phyloP scores from a whole-genome alignment of 108 stramenopile species.

The Parmales sp. region DNA sequence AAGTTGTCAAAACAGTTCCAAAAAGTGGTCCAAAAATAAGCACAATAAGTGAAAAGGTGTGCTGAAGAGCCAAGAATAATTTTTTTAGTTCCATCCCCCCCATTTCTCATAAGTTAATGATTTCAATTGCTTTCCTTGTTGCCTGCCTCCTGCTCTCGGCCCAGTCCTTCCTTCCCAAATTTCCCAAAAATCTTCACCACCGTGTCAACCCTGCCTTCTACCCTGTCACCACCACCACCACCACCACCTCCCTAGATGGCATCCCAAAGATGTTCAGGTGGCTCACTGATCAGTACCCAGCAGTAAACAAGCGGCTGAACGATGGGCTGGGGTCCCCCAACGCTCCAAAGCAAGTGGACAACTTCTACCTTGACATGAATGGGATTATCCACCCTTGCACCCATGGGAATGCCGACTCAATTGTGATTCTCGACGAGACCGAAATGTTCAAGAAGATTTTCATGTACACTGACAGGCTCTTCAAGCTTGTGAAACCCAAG shows the following conservation, averaged over 20 bases:
- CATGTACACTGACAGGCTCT: conserved; percentile 83
- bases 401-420: conserved; percentile 65
- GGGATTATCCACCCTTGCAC: conserved; percentile 99
- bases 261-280: conserved; percentile 99
- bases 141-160: too few relatives aligned
- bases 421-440: conserved; percentile 72
- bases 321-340: conserved; percentile 37
- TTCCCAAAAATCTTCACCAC: too few relatives aligned
- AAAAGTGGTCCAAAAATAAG: too few relatives aligned
- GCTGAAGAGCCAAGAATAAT: too few relatives aligned
- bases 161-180: too few relatives aligned
- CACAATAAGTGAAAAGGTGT: too few relatives aligned
- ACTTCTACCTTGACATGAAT: conserved; percentile 99
- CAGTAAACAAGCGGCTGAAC: conserved; percentile 78
- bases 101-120: too few relatives aligned
- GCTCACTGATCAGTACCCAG: conserved; percentile 96
- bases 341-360: conserved; percentile 50
- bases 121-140: too few relatives aligned
- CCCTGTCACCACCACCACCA: neutral
- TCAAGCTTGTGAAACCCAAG: conserved; percentile 79
- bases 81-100: too few relatives aligned
- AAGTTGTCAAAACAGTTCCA: too few relatives aligned
- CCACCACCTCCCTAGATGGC: conserved; percentile 51
- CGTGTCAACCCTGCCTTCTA: neutral
- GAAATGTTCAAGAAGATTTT: conserved; percentile 98